phyloP scores from a whole-genome alignment of 805 yeast species.

The Candida nanaspora region DNA sequence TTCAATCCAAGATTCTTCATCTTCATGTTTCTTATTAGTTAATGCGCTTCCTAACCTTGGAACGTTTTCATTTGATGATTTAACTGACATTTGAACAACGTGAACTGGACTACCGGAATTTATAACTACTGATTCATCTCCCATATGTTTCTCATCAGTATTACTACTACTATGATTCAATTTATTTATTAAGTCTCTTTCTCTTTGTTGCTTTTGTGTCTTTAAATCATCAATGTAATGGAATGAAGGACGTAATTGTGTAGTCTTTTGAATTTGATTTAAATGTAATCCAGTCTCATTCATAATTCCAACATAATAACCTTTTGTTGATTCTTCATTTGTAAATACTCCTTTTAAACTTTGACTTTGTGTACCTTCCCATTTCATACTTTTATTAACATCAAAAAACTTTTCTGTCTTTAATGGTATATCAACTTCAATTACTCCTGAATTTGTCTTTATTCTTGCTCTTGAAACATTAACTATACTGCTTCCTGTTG shows the following conservation, averaged over 20 bases:
- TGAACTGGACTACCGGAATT: too few species aligned
- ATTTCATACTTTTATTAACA: conserved; percentile 49
- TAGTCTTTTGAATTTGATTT: conserved; percentile 55
- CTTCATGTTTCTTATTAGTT: conserved; percentile 52
- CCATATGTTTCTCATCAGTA: too few species aligned
- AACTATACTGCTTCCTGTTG: background rate
- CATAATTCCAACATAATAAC: conserved; percentile 37
- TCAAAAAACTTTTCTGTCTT: conserved; percentile 66
- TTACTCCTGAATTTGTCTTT: conserved; percentile 56
- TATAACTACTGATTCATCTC: too few species aligned
- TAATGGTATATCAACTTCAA: conserved; percentile 74
- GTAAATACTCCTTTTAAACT: conserved; percentile 65
- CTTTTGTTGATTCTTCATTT: conserved; percentile 29
- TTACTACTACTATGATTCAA: too few species aligned
- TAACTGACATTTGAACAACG: conserved; percentile 74
- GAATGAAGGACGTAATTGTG: conserved; percentile 79
- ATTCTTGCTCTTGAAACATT: conserved; percentile 5
- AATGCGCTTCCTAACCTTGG: conserved; percentile 65
- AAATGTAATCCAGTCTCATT: conserved; percentile 48
- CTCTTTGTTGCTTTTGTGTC: conserved; percentile 29
- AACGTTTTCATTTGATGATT: conserved; percentile 50
- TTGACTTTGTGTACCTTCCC: conserved; percentile 59
- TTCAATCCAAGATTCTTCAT: conserved; percentile 45
- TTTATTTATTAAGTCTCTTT: conserved; percentile 31
- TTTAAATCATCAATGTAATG: conserved; percentile 59